These are phyloP conservation scores for Yarrowia galli DNA, from an alignment of 1,139 yeast species.

Conservation along the genomic window DNA sequence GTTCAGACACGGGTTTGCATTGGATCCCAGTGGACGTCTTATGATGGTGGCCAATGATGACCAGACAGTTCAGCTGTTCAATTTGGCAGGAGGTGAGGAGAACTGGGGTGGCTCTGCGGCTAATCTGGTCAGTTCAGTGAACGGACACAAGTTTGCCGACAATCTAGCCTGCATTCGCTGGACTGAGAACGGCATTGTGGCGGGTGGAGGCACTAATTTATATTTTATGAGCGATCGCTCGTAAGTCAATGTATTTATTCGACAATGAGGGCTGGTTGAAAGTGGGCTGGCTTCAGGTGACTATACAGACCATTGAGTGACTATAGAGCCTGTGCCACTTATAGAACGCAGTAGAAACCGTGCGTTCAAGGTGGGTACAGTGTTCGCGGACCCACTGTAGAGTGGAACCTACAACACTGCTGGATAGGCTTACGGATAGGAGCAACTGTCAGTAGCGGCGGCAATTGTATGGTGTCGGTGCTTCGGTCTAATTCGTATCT, in stretches of 20 bases:
- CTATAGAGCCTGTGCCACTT: no score
- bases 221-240: constrained; percentile 25
- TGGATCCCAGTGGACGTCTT: constrained; percentile 22
- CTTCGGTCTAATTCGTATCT: no score
- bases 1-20: constrained; percentile 26
- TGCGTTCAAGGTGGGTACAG: not conserved
- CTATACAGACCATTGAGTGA: no score
- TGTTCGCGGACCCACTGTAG: no score
- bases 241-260: not conserved
- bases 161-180: constrained; percentile 20
- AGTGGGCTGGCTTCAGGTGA: not conserved
- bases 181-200: constrained; percentile 1
- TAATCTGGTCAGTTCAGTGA: not conserved
- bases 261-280: not conserved
- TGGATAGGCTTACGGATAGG: no score
- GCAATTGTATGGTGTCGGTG: no score
- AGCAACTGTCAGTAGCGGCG: no score
- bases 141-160: constrained; percentile 17
- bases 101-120: constrained; percentile 36
- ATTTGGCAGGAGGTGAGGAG: constrained; percentile 33
- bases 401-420: not conserved
- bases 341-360: not conserved
- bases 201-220: constrained; percentile 23
- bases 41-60: constrained; percentile 33
- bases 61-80: constrained; percentile 25